A percentile compares a stretch with the other conserved stretches of the same genome.
These are phyloP conservation scores for Paratinospora sagittata DNA, from an alignment of 164 flowering plant species.

Conservation along the genomic window DNA sequence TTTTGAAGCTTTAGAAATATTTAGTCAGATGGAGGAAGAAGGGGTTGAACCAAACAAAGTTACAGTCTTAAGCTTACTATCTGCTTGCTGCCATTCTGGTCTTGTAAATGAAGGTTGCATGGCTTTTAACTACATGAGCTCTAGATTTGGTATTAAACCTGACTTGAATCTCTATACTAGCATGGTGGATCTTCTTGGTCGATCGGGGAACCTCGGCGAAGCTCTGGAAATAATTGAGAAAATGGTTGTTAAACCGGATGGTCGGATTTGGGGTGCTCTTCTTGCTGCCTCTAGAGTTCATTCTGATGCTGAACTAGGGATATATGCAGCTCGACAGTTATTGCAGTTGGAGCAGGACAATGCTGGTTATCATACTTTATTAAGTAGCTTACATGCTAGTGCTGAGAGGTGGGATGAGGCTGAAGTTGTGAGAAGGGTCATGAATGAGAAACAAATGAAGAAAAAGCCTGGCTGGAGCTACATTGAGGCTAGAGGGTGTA, in stretches of 20 bases:
- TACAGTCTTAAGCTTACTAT: slow-evolving; percentile 53
- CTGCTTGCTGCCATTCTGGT: slow-evolving; percentile 69
- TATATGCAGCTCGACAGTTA: slow-evolving; percentile 36
- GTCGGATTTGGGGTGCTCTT: slow-evolving; percentile 67
- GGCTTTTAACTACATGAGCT: slow-evolving; percentile 39
- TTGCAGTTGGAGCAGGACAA: slow-evolving; percentile 49
- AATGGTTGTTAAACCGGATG: slow-evolving; percentile 35
- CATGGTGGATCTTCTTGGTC: slow-evolving; percentile 60
- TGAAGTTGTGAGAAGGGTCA: slow-evolving; percentile 32
- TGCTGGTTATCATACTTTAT: slow-evolving; percentile 43
- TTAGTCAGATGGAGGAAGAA: slow-evolving; percentile 39
- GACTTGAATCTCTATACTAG: slow-evolving; percentile 54
- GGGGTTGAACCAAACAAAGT: slow-evolving; percentile 44
- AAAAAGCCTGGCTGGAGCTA: slow-evolving; percentile 69
- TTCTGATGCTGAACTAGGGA: slow-evolving; percentile 32
- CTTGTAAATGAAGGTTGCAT: slow-evolving; percentile 45
- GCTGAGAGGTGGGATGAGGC: slow-evolving; percentile 44
- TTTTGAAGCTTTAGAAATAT: slow-evolving; percentile 40
- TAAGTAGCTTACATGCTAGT: slow-evolving; percentile 46
- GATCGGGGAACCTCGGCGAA: slow-evolving; percentile 45
- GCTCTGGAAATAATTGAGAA: slow-evolving; percentile 40
- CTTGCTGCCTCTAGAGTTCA: slow-evolving; percentile 43
- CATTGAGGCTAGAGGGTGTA: slow-evolving; percentile 30
- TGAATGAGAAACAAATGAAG: slow-evolving; percentile 31
- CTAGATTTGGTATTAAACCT: slow-evolving; percentile 36